phyloP scores from a whole-genome alignment of 2,329 filamentous ascomycete species.

The Fusarium sp. region DNA sequence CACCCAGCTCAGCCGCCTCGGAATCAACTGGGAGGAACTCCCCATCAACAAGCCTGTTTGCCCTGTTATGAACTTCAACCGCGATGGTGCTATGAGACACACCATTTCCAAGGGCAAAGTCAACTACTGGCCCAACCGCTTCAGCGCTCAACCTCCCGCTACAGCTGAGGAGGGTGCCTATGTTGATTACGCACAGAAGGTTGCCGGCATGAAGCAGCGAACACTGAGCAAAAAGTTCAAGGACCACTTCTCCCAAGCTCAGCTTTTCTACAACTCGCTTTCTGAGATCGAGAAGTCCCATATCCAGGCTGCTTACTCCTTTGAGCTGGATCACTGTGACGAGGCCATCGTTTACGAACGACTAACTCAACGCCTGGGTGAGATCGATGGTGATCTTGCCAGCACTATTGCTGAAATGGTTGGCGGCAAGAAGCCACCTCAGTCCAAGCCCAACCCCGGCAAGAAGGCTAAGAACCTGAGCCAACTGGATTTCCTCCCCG shows the following conservation, averaged over 20 bases:
- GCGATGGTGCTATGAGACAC: constrained; percentile 79
- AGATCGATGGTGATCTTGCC: constrained; percentile 79
- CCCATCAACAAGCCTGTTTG: constrained; percentile 82
- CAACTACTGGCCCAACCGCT: constrained; percentile 73
- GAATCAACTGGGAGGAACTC: constrained; percentile 80
- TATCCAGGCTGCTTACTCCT: constrained; percentile 76
- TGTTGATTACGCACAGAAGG: constrained; percentile 71
- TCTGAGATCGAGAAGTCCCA: constrained; percentile 76
- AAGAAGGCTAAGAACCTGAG: constrained; percentile 75
- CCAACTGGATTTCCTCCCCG: constrained; percentile 74
- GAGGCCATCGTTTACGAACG: constrained; percentile 81
- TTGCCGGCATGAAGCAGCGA: constrained; percentile 77
- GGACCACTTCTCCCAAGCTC: constrained; percentile 82
- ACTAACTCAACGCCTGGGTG: constrained; percentile 73
- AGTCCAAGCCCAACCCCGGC: constrained; percentile 71
- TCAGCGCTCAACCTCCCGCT: constrained; percentile 74
- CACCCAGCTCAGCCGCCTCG: constrained; percentile 76
- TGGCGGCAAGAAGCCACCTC: constrained; percentile 70
- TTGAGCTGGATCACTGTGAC: constrained; percentile 85
- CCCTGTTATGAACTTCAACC: constrained; percentile 80
- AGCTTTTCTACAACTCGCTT: constrained; percentile 86
- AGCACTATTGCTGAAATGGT: constrained; percentile 76
- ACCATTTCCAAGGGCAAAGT: constrained; percentile 75
- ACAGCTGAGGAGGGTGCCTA: constrained; percentile 73
- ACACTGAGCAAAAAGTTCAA: constrained; percentile 78